These are phyloP conservation scores for Globisporangium cederbergense DNA, from an alignment of 352 stramenopile species.

Conservation along the genomic window DNA sequence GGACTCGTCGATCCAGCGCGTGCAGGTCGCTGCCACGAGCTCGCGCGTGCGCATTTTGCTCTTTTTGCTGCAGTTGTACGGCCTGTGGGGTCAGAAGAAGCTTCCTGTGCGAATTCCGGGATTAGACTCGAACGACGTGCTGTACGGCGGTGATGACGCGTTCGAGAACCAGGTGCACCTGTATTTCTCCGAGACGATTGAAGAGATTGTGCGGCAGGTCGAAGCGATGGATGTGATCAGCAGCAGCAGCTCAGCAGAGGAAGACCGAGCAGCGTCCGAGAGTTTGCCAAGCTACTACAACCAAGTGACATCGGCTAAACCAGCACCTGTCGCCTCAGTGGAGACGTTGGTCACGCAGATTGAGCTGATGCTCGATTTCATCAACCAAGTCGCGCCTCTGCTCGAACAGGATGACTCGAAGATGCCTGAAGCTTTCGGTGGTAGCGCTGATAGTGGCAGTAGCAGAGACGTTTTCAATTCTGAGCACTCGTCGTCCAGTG, in stretches of 20 bases:
- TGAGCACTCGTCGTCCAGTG: neutral
- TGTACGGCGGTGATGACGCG: slow-evolving; percentile 63
- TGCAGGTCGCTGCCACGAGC: slow-evolving; percentile 14
- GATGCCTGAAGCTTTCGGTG: neutral
- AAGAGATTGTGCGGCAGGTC: slow-evolving; percentile 48
- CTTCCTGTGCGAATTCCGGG: slow-evolving; percentile 34
- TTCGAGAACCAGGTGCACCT: slow-evolving; percentile 53
- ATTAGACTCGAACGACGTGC: slow-evolving; percentile 83
- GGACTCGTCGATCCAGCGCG: slow-evolving; percentile 1
- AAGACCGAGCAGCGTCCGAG: neutral
- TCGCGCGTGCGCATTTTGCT: slow-evolving; percentile 40
- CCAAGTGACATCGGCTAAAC: neutral
- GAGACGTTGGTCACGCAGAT: slow-evolving; percentile 24
- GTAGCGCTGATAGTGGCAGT: neutral
- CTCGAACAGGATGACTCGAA: slow-evolving; percentile 30
- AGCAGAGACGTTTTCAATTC: slow-evolving; percentile 14
- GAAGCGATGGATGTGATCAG: slow-evolving; percentile 24
- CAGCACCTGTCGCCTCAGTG: neutral
- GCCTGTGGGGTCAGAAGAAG: slow-evolving; percentile 50
- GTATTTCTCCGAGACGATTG: slow-evolving; percentile 46
- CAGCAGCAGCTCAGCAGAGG: neutral
- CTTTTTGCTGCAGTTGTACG: slow-evolving; percentile 49
- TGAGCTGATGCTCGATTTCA: slow-evolving; percentile 62
- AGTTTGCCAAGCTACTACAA: neutral
- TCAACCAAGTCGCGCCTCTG: slow-evolving; percentile 41